Base-by-base conservation (phyloP, 2,329 filamentous ascomycete species). In the Fusarium camptoceras region DNA sequence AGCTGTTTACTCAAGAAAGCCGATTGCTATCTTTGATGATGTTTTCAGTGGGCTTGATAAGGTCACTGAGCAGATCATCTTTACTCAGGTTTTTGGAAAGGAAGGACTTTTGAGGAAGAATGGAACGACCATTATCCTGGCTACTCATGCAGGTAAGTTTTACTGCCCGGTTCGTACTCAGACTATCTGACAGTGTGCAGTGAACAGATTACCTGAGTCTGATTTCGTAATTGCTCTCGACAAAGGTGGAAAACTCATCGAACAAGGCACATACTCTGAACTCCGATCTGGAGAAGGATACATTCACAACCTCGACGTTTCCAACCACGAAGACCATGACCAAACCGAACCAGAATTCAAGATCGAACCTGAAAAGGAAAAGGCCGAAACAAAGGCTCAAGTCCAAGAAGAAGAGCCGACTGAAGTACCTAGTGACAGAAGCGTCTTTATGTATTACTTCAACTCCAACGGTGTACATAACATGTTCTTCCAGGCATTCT, bases 201-300 rank as follows among this genome's bases (percentile, higher is more conserved):
- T 78, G 18, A 74, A 78, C 28, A 68, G 71, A 5, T 70, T 86
- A 1, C 80, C 82, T 0, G 73, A 76, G 1, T 81, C 83, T 3
- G 80, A 85, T 46, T 78, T 82, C 39, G 79, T 87, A 10, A 78
- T 86, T 54, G 81, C 79, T 0, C 77, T 87, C 1, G 78, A 78
- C 3, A 64, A 66, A 12, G 75, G 80, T 4, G 83, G 83, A 0
- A 77, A 69, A 3, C 70, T 86, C 18, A 61, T 80, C 2, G 83
- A 85, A 30, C 81, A 86, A 57, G 77, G 77, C 5, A 77, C 71
- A 0, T 85, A 83, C 46, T 53, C 75, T 8, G 70, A 80, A 8
- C 76, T 85, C 2, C 73, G 80, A 47, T 71, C 69, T 1, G 75
- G 75, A n/a, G 72, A 76, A 4, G 78, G 78, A 25, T 83, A 83